These are phyloP conservation scores for Coemansia aciculifera DNA, from an alignment of 192 early-diverging fungal genomes.

Conservation along the genomic window DNA sequence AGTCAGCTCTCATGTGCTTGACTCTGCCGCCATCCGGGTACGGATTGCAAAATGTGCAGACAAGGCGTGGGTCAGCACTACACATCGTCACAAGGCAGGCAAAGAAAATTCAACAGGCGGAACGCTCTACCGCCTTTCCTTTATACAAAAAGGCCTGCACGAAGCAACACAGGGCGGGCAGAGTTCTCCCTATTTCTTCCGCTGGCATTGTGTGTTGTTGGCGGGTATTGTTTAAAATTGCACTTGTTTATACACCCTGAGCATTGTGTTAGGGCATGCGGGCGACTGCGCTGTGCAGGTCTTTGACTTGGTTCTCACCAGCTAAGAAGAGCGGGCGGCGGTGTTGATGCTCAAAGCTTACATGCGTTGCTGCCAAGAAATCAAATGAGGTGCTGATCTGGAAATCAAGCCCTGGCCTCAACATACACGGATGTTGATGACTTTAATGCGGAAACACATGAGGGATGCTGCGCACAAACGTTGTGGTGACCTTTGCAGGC, in stretches of 20 bases:
- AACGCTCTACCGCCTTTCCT: neutral
- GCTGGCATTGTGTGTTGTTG: neutral
- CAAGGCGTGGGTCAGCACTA: slow-evolving; percentile 10
- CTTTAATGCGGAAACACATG: neutral
- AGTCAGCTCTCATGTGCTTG: slow-evolving; percentile 12
- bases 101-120: neutral
- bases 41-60: slow-evolving; percentile 3
- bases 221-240: neutral
- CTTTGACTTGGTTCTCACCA: neutral
- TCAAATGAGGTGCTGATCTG: neutral
- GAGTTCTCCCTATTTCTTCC: slow-evolving; percentile 1
- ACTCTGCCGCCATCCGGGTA: slow-evolving; percentile 10
- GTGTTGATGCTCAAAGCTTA: neutral
- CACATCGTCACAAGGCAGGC: slow-evolving; percentile 3
- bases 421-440: neutral
- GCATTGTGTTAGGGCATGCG: neutral
- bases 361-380: neutral
- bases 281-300: neutral
- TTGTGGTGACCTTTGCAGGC: neutral
- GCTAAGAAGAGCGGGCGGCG: neutral
- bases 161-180: neutral
- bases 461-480: neutral
- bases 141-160: neutral
- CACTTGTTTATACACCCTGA: neutral
- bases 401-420: neutral